These are phyloP conservation scores for Phytophthora pini DNA, from an alignment of 352 stramenopile genomes.

Conservation along the genomic window DNA sequence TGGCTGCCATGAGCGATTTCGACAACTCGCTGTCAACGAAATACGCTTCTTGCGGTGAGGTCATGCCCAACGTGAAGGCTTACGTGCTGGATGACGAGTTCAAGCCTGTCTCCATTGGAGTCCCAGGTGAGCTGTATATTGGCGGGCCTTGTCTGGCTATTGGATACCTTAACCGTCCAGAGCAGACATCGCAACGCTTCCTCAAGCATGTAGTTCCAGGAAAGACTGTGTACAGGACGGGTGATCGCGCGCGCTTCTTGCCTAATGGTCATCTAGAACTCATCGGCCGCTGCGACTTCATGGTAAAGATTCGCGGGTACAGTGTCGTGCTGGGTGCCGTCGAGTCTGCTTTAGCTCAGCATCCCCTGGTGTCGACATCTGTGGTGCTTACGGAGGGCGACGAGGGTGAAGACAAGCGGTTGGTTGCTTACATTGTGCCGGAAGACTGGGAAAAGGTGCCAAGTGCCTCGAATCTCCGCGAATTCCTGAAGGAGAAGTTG, in stretches of 20 bases:
- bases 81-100: constrained; percentile 84
- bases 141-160: constrained; percentile 85
- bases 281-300: constrained; percentile 94
- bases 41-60: constrained; percentile 87
- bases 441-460: constrained; percentile 75
- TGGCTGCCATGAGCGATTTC: constrained; percentile 75
- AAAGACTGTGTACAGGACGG: constrained; percentile 92
- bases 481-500: constrained; percentile 78
- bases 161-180: constrained; percentile 84
- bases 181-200: constrained; percentile 83
- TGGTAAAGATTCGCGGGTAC: constrained; percentile 97
- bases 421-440: constrained; percentile 93
- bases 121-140: constrained; percentile 87
- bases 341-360: constrained; percentile 89
- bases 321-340: constrained; percentile 93
- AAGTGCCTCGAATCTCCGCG: constrained; percentile 64
- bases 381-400: constrained; percentile 92
- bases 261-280: constrained; percentile 93
- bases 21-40: constrained; percentile 82
- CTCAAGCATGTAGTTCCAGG: constrained; percentile 67
- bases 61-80: constrained; percentile 85
- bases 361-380: constrained; percentile 82
- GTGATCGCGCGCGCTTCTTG: constrained; percentile 91
- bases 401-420: constrained; percentile 87
- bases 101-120: constrained; percentile 64